A percentile compares a stretch with the other conserved stretches of the same genome.
Evolutionary conservation across 768 basidiomycete species (phyloP).

Genomic region (Termitomyces sp.): DNA sequence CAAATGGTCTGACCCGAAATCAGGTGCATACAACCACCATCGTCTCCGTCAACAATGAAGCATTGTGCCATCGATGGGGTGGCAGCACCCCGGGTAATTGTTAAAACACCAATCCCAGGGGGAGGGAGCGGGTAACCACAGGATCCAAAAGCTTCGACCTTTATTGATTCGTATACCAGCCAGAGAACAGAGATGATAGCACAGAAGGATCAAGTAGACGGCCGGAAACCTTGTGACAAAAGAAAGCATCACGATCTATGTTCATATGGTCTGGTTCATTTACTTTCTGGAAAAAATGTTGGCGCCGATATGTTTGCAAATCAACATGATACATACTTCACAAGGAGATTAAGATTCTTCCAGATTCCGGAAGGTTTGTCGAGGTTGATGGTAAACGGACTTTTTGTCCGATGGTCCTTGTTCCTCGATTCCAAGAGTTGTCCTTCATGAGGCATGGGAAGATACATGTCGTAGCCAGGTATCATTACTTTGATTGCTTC

Average conservation of each 20-base stretch:
- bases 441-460: not conserved
- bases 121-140: no score
- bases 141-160: not conserved
- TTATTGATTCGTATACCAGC: no score
- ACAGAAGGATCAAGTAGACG: no score
- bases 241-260: not conserved
- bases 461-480: constrained; percentile 1
- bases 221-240: no score
- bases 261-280: not conserved
- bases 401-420: not conserved
- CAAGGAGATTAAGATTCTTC: not conserved
- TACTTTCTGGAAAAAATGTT: not conserved
- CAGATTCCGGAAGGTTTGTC: not conserved
- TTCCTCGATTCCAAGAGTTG: not conserved
- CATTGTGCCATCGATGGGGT: not conserved
- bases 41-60: not conserved
- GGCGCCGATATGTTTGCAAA: no score
- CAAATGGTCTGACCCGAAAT: no score
- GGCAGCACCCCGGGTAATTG: no score
- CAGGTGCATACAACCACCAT: not conserved
- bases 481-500: not conserved
- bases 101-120: no score
- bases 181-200: no score
- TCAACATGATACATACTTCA: not conserved
- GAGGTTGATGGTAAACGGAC: not conserved